Evolutionary conservation across 2,329 filamentous ascomycete genomes (phyloP).

Genomic region (Ophiostoma triangulosporum): DNA sequence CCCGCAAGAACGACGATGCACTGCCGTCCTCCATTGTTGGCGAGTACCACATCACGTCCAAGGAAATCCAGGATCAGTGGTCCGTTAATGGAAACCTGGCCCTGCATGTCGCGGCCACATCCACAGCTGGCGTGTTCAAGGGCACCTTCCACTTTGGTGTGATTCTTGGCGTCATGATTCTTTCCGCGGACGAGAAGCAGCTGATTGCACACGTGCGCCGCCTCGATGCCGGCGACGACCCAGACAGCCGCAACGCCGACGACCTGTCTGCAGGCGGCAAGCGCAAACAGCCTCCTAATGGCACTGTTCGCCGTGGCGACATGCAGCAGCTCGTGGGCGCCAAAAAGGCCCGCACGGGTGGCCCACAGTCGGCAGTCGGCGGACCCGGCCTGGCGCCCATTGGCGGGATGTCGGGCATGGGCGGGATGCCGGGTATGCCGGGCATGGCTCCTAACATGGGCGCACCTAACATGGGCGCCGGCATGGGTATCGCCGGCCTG

Average conservation of each 20-base stretch:
- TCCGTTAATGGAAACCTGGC: slow-evolving; percentile 17
- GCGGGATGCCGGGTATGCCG: slow-evolving; percentile 8
- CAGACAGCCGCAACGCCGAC: slow-evolving; percentile 7
- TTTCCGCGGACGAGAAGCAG: slow-evolving; percentile 16
- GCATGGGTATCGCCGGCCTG: slow-evolving; percentile 8
- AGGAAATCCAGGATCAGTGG: slow-evolving; percentile 17
- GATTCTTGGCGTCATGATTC: slow-evolving; percentile 19
- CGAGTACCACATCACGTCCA: slow-evolving; percentile 18
- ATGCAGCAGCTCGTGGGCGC: slow-evolving; percentile 6
- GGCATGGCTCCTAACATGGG: slow-evolving; percentile 6
- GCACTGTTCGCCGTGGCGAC: slow-evolving; percentile 4
- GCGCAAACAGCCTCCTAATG: slow-evolving; percentile 15
- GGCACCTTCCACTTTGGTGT: slow-evolving; percentile 20
- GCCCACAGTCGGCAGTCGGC: background rate
- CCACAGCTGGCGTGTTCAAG: slow-evolving; percentile 17
- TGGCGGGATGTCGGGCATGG: slow-evolving; percentile 6
- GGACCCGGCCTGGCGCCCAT: slow-evolving; percentile 1
- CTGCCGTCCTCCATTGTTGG: slow-evolving; percentile 15
- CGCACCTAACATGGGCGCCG: slow-evolving; percentile 1
- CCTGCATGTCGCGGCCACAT: slow-evolving; percentile 17
- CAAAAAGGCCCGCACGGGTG: slow-evolving; percentile 4
- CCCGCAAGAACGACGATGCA: slow-evolving; percentile 12
- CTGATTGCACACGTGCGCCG: slow-evolving; percentile 17
- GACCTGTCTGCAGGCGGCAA: slow-evolving; percentile 11
- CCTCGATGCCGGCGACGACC: slow-evolving; percentile 15